Base-by-base conservation (phyloP, 2,329 filamentous ascomycete species). In the Drechslerella dactyloides region DNA sequence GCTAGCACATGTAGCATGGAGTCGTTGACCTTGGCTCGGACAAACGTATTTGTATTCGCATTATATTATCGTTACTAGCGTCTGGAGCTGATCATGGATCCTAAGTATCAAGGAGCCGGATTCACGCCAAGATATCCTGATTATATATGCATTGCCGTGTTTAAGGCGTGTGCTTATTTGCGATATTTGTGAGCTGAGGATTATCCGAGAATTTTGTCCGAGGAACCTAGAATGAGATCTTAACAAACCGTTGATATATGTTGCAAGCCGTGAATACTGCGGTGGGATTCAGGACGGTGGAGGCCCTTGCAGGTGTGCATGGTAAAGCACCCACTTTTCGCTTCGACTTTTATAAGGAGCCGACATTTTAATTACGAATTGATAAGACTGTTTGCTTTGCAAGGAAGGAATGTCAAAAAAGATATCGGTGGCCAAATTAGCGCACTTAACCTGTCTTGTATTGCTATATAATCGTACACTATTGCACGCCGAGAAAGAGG, bases 281-380 rank as follows among this genome's bases (percentile, higher is more conserved):
- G 8, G 21, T 4, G 15, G 15, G 21, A 21, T 23, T 51, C 46
- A 17, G 11, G 40, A 44, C 11, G 11, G 17, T 44, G 4, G 17
- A 44, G 19, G 44, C 44, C 50, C 33, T 33, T 33, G 37, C 35
- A 57, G 30, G 53, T 54, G 48, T 52, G 64, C 46, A 46, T 51
- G 42, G 51, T n/a, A n/a, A n/a, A n/a, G 42, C 51, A 63, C 35
- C 46, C 19, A 51, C 17, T 44, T 58, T n/a, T 72, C 66, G 66
- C 66, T 37, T 72, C 66, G 59, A 65, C 13, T 64, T 72, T 72
- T 72, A 72, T 60, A 72, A 64, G 46, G 66, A 72, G 55, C 66
- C 66, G 59, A 72, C n/a, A 65, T 57, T 62, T 62, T 69, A 70
- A 70, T 50, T 63, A 64, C 40, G 37, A 33, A 19, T 21, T 48